A percentile compares a stretch with the other conserved stretches of the same genome.
These are phyloP conservation scores for Pseudomicrostroma phylloplanum DNA, from an alignment of 1,284 basidiomycete genomes.

Conservation along the genomic window DNA sequence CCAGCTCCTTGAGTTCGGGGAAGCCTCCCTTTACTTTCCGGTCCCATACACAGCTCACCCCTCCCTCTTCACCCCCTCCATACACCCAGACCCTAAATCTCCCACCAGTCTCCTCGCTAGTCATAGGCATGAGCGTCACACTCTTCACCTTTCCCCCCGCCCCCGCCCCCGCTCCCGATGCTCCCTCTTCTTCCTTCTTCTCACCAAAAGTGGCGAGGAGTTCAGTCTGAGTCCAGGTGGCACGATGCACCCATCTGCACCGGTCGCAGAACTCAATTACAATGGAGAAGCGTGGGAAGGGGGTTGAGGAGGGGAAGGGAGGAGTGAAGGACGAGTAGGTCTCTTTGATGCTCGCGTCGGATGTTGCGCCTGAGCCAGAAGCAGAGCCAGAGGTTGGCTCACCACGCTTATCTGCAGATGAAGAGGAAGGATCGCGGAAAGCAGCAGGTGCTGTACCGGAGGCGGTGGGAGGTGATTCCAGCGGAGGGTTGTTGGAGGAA, in stretches of 20 bases:
- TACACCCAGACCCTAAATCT: constrained; percentile 18
- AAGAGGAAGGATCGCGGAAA: too few relatives aligned
- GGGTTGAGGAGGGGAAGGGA: background rate
- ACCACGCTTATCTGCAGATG: too few relatives aligned
- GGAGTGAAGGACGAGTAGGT: background rate
- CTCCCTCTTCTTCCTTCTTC: background rate
- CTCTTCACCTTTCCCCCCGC: background rate
- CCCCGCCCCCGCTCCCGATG: background rate
- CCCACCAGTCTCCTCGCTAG: constrained; percentile 13
- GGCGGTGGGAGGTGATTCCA: too few relatives aligned
- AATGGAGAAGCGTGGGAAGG: background rate
- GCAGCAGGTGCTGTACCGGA: too few relatives aligned
- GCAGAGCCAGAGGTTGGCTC: too few relatives aligned
- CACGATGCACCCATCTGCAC: constrained; percentile 20
- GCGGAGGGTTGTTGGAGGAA: too few relatives aligned
- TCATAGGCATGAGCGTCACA: constrained; percentile 13
- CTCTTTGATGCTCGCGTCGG: too few relatives aligned
- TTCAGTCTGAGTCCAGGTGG: constrained; percentile 20
- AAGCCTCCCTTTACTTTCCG: constrained; percentile 17
- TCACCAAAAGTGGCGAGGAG: constrained; percentile 17
- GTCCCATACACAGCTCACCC: constrained; percentile 14
- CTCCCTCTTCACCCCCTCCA: background rate
- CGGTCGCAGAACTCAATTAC: constrained; percentile 19
- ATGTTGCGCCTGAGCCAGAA: too few relatives aligned
- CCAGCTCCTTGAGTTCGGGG: constrained; percentile 22